phyloP scores from a whole-genome alignment of 306 rosid genomes.

The Herpetospermum pedunculosum region DNA sequence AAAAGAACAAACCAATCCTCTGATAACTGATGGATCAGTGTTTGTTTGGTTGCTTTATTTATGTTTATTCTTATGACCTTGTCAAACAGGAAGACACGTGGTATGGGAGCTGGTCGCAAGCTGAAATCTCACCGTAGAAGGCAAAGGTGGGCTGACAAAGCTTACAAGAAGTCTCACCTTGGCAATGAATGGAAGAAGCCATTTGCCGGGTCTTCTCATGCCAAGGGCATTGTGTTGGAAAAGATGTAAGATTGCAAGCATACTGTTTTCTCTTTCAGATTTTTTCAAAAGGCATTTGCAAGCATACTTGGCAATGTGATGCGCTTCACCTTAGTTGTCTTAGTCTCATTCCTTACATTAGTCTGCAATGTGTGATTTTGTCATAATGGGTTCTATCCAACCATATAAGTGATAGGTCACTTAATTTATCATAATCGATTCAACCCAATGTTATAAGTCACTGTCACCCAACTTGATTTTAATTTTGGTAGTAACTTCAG shows the following conservation, averaged over 20 bases:
- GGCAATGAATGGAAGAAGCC: constrained; percentile 91
- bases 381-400: not conserved
- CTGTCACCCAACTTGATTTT: not conserved
- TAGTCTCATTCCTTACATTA: no score
- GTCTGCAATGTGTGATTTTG: not conserved
- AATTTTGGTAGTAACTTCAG: not conserved
- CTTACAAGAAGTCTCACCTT: constrained; percentile 9
- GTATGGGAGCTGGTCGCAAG: constrained; percentile 72
- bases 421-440: no score
- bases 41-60: not conserved
- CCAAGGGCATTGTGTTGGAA: constrained; percentile 75
- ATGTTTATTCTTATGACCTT: not conserved
- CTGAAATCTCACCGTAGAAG: constrained; percentile 11
- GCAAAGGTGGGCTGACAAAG: constrained; percentile 12
- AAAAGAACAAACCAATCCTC: no score
- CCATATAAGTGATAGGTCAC: not conserved
- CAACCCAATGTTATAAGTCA: not conserved
- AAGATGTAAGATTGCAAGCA: constrained; percentile 23
- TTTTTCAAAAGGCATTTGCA: not conserved
- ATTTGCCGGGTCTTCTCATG: constrained; percentile 81
- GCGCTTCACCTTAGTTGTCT: no score
- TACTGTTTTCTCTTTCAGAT: not conserved
- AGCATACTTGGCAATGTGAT: no score
- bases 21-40: no score
- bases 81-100: constrained; percentile 50